Percentiles rank a stretch among this genome's conserved stretches.
Conservation (phyloP, 495 filamentous ascomycete species). For the Talaromyces borbonicus region DNA sequence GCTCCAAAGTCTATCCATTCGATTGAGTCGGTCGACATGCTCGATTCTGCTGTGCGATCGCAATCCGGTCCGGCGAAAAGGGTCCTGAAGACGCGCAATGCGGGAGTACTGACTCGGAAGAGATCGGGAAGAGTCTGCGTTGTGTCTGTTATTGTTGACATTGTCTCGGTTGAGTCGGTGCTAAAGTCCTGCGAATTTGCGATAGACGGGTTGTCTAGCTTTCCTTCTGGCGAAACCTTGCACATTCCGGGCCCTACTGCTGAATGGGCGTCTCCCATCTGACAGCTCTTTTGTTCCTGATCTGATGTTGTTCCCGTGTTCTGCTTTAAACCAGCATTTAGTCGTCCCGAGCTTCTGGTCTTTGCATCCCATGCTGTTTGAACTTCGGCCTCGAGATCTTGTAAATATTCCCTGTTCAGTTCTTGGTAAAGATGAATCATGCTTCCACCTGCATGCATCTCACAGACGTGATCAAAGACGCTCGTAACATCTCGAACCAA, state of each 20-base stretch:
- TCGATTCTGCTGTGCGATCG: no score
- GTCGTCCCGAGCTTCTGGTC: background rate
- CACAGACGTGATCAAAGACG: constrained; percentile 22
- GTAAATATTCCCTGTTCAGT: constrained; percentile 19
- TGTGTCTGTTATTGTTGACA: no score
- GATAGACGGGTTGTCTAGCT: no score
- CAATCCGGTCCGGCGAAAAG: background rate
- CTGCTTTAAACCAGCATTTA: background rate
- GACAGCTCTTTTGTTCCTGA: no score
- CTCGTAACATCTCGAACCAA: constrained; percentile 22
- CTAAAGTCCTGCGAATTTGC: no score
- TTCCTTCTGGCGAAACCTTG: background rate
- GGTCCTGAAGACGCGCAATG: background rate
- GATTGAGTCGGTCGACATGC: no score
- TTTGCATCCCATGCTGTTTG: background rate
- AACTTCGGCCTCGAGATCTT: constrained; percentile 11
- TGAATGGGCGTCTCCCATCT: no score
- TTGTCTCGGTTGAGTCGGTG: background rate
- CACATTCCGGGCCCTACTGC: background rate
- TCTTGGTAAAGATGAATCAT: constrained; percentile 26
- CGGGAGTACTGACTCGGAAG: background rate
- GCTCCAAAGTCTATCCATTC: constrained; percentile 22
- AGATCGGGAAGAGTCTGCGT: background rate
- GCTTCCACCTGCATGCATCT: constrained; percentile 22
- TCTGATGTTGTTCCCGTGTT: no score